Base-by-base conservation (phyloP, 495 filamentous ascomycete species). In the Oidiodendron maius region DNA sequence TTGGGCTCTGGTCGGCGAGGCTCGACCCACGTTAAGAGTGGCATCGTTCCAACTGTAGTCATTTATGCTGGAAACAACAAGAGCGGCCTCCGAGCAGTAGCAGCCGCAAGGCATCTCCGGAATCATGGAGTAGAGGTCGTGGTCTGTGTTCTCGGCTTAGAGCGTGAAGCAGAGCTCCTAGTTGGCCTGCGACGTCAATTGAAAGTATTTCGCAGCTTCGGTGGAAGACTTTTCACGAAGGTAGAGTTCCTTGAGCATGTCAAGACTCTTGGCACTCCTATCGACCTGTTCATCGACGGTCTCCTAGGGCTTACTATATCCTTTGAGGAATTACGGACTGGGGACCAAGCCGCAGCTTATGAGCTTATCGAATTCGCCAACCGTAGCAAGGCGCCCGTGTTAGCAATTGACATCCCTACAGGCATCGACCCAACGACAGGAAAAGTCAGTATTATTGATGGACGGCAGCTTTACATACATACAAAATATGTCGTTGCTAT, bases 301-400 rank as follows among this genome's bases (percentile, higher is more conserved):
- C 65, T 98, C 15, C 77, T 98, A 3, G 87, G 88, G 16, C 82
- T 89, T 44, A 86, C 91, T 42, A 73, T 87, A 37, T 79, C 81
- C 8, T 95, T 95, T 56, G 87, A 95, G 32, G 86, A 91, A 45
- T 71, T 95, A 22, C 71, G 84, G 17, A 85, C 79, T 9, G 84
- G 87, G 34, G 88, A 95, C 52, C 88, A 91, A 61, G 85, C 81
- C 0, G 81, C 81, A 2, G 87, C 86, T 2, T 89, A 86, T 55
- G 84, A 89, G 52, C 75, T 94, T 48, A 88, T 94, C 51, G 78
- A 83, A 32, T 95, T 89, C 86, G 82, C 87, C 4, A 96, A 96
- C 57, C 76, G 86, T 40, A 84, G 78, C 64, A 86, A 87, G 53
- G 78, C 86, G 2, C 76, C 75, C 18, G 82, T 91, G 1, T 64